These are phyloP conservation scores for Miamiensis avidus DNA, from an alignment of 169 alveolate genomes.

Conservation along the genomic window DNA sequence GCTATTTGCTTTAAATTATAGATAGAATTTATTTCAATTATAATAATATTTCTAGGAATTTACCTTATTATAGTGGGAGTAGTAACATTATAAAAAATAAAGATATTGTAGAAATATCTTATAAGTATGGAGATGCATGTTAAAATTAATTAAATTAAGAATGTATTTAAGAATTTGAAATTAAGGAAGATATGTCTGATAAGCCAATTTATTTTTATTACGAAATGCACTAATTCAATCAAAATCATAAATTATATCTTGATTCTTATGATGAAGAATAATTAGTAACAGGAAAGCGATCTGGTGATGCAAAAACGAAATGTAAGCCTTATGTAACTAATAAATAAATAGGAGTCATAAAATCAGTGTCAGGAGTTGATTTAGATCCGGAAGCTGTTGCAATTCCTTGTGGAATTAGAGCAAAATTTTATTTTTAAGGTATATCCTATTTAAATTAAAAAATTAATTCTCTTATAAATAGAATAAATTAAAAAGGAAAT, in stretches of 20 bases:
- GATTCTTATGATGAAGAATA: neutral
- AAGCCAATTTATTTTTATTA: neutral
- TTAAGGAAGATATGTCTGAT: neutral
- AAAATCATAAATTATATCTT: neutral
- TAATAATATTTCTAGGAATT: neutral
- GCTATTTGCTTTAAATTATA: too few relatives aligned
- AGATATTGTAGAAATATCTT: neutral
- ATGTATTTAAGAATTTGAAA: neutral
- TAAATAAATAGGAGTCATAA: neutral
- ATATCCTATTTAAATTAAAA: too few relatives aligned
- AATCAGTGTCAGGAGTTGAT: neutral
- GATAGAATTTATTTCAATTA: too few relatives aligned
- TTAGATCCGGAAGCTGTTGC: neutral
- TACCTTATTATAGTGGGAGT: neutral
- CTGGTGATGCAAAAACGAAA: neutral
- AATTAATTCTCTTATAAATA: too few relatives aligned
- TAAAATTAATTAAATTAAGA: neutral
- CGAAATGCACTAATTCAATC: neutral
- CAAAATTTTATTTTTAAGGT: neutral
- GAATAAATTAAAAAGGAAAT: too few relatives aligned
- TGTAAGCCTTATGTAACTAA: neutral
- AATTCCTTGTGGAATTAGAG: neutral
- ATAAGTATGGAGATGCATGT: neutral
- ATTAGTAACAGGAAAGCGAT: neutral
- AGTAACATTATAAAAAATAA: neutral